phyloP scores from a whole-genome alignment of 2,329 filamentous ascomycete genomes.

The Sporothrix schenckii region DNA sequence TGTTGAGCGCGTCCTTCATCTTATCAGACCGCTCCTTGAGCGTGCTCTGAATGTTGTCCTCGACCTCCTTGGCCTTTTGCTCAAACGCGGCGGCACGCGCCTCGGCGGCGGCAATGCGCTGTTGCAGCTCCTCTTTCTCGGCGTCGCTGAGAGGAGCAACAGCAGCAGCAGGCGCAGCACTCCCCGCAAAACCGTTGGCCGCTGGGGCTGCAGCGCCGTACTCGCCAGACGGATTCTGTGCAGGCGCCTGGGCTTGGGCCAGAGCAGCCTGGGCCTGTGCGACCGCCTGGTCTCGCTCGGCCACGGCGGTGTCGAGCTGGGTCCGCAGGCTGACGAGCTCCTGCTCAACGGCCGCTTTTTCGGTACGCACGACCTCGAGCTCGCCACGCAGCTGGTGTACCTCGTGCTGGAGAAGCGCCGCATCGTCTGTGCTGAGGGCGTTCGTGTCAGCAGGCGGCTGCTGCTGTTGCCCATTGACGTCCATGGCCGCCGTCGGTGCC shows the following conservation, averaged over 20 bases:
- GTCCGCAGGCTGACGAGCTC: conserved; percentile 58
- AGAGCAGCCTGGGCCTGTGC: conserved; percentile 42
- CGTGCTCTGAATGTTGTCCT: conserved; percentile 62
- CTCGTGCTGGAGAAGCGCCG: conserved; percentile 54
- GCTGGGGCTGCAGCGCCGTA: conserved; percentile 36
- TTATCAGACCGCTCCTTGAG: conserved; percentile 68
- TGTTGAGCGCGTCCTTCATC: conserved; percentile 69
- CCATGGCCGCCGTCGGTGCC: conserved; percentile 30
- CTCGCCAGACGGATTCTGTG: conserved; percentile 33
- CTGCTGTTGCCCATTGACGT: conserved; percentile 22
- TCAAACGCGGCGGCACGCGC: conserved; percentile 67
- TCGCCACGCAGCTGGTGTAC: conserved; percentile 59
- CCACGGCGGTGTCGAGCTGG: conserved; percentile 64
- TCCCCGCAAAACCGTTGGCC: conserved; percentile 36
- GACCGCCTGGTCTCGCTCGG: conserved; percentile 66
- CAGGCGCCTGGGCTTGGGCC: conserved; percentile 33
- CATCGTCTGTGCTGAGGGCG: conserved; percentile 51
- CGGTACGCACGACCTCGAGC: conserved; percentile 65
- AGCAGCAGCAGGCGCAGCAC: conserved; percentile 30
- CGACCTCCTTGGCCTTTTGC: conserved; percentile 64
- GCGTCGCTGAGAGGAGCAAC: conserved; percentile 52
- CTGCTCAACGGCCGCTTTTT: conserved; percentile 70
- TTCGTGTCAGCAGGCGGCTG: conserved; percentile 30
- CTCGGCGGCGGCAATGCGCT: conserved; percentile 63
- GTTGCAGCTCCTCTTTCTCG: conserved; percentile 64